These are phyloP conservation scores for Exserohilum turcica DNA, from an alignment of 2,329 filamentous ascomycete genomes.

Conservation along the genomic window DNA sequence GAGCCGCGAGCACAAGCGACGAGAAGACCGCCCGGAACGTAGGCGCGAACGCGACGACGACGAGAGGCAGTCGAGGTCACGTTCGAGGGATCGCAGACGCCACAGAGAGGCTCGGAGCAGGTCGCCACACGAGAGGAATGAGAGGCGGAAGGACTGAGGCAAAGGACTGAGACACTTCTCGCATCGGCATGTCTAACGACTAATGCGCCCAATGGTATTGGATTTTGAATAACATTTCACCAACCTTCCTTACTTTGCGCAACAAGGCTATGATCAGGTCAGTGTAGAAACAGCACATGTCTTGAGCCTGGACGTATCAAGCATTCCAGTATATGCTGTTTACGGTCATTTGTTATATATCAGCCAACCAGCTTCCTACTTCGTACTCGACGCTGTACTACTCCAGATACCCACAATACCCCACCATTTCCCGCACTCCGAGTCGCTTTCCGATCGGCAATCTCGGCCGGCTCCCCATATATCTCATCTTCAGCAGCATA, in stretches of 20 bases:
- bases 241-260: neutral
- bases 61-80: conserved; percentile 37
- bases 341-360: neutral
- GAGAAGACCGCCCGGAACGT: conserved; percentile 33
- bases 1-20: conserved; percentile 34
- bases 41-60: conserved; percentile 26
- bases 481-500: conserved; percentile 1
- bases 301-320: neutral
- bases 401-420: conserved; percentile 6
- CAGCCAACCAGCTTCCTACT: neutral
- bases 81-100: conserved; percentile 22
- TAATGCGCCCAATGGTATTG: neutral
- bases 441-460: conserved; percentile 8
- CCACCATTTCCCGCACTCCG: neutral
- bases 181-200: neutral
- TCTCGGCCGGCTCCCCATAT: conserved; percentile 14
- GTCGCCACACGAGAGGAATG: conserved; percentile 24
- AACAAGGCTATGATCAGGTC: neutral
- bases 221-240: too few species aligned
- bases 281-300: neutral
- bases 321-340: neutral
- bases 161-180: conserved; percentile 9
- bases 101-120: conserved; percentile 24
- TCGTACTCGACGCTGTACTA: neutral
- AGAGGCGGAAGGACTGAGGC: conserved; percentile 19